Evolutionary conservation across 495 filamentous ascomycete genomes (phyloP), one percentile per base, ranked within the genome.

Genomic region (Lasiosphaeria hispida): DNA sequence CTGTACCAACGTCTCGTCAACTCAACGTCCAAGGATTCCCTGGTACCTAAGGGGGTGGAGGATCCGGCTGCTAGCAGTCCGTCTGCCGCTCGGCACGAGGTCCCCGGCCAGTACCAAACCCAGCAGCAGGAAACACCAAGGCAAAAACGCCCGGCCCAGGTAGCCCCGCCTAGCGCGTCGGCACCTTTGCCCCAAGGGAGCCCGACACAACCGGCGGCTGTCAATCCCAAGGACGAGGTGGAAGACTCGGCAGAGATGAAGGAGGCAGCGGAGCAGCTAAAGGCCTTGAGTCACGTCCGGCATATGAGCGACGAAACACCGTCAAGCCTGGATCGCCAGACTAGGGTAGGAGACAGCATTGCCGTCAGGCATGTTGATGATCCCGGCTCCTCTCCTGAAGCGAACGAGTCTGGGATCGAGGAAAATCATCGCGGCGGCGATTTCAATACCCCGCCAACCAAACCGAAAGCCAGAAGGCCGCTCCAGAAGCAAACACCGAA

Each of bases 161-260:
- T 36, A 11, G 55, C 30, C 7, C 19, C 56, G 15, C 18, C 54
- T 13, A 44, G 44, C 8, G 37, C 35, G 2, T 18, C 67, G 13
- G 40, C 57, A 5, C 9, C 57, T 8, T 35, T 58, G 10, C 10
- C 57, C 5, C 67, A 58, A 15, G 55, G 23, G 2, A 69, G 57
- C 35, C 55, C 60, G 1, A 44, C 14, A 8, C 59, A 59, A 35
- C 33, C 58, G 9, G 50, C 53, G 13, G 44, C 38, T 10, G 68
- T 60, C n/a, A 54, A 62, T 2, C 60, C 62, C 35, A 80, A 81
- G 58, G 73, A 78, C 19, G 78, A 82, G 10, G 79, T 78, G 10
- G 80, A 83, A 61, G 81, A 83, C 48, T 78, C 80, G 10, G 79
- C 76, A 13, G 81, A 84, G 66, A 83, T 84, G 79, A 76, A 81